phyloP scores from a whole-genome alignment of 768 basidiomycete species.

The Auriculariales sp. region DNA sequence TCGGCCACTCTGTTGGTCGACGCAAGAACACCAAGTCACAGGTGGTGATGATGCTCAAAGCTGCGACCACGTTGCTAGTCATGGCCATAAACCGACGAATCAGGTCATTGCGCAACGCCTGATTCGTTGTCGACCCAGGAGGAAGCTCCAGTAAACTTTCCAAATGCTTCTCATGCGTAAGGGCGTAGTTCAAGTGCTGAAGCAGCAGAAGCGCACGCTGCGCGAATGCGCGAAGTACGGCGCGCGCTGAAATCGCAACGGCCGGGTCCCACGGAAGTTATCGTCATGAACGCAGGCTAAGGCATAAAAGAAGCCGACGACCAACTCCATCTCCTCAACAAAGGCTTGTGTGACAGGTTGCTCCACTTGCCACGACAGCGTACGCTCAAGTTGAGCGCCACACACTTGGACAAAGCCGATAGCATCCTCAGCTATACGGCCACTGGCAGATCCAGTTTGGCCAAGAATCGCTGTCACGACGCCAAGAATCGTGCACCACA shows the following conservation, averaged over 20 bases:
- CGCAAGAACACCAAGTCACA: slow-evolving; percentile 52
- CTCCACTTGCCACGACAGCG: slow-evolving; percentile 71
- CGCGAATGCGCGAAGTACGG: slow-evolving; percentile 56
- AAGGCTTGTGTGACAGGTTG: slow-evolving; percentile 62
- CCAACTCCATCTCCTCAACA: slow-evolving; percentile 73
- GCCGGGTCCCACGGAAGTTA: slow-evolving; percentile 6
- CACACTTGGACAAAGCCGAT: slow-evolving; percentile 78
- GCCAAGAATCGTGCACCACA: slow-evolving; percentile 75
- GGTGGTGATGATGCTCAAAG: slow-evolving; percentile 53
- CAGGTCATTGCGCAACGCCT: slow-evolving; percentile 58
- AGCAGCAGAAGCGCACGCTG: slow-evolving; percentile 56
- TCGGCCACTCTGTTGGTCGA: slow-evolving; percentile 51
- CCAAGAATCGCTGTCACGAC: slow-evolving; percentile 60
- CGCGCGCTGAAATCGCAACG: slow-evolving; percentile 34
- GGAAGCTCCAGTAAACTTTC: slow-evolving; percentile 63
- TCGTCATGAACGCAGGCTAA: slow-evolving; percentile 42
- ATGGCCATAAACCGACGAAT: slow-evolving; percentile 59
- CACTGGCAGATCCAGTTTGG: slow-evolving; percentile 47
- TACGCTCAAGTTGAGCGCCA: slow-evolving; percentile 61
- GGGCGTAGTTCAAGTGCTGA: slow-evolving; percentile 78
- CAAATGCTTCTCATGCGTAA: slow-evolving; percentile 83
- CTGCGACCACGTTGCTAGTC: slow-evolving; percentile 52
- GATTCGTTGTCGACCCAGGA: slow-evolving; percentile 48
- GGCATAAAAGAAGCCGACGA: slow-evolving; percentile 62
- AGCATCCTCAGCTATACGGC: slow-evolving; percentile 65